Base-by-base conservation (phyloP, 148 eudicot genomes). In the Bassia scoparia region DNA sequence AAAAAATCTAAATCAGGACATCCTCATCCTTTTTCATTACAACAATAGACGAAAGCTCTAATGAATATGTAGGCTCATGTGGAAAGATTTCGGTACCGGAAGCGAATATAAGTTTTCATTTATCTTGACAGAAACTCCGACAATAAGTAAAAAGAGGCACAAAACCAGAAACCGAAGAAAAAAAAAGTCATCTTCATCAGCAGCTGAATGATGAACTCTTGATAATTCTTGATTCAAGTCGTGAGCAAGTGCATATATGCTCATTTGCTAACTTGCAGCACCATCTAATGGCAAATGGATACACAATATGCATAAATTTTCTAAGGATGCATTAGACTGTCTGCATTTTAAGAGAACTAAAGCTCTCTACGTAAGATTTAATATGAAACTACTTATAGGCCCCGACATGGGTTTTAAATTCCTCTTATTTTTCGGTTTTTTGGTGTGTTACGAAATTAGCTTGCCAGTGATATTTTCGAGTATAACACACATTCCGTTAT, bases 331-430 rank as follows among this genome's bases (percentile, higher is more conserved):
- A 37, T 13, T 30, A n/a, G 59, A 43, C 44, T 61, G 44, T 23
- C 2, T 18, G 21, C 16, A 38, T 30, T 46, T 58, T 46, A 49
- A 68, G 17, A 50, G 27, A 31, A 33, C 56, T 17, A n/a, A 50
- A 58, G 78, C 83, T 83, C 76, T 83, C 85, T 49, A 80, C 56
- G 46, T 79, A 79, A 7, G 74, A 52, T 44, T 61, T 59, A 23
- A 73, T 61, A 73, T 73, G 77, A 76, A 55, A 35, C 80, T 70
- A 3, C 55, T 49, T 46, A 69, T 6, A 23, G 52, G 31, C 77
- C 21, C 65, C 67, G 15, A 60, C 73, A 20, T 50, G 79, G 10
- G 79, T 78, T 54, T 71, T 77, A 31, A 70, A 76, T 52, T 69
- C 73, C 69, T 72, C 61, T n/a, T 30, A 71, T 24, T 7, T 67